Conservation (phyloP, 2,329 filamentous ascomycete genomes). For the Trichophyton benhamiae region DNA sequence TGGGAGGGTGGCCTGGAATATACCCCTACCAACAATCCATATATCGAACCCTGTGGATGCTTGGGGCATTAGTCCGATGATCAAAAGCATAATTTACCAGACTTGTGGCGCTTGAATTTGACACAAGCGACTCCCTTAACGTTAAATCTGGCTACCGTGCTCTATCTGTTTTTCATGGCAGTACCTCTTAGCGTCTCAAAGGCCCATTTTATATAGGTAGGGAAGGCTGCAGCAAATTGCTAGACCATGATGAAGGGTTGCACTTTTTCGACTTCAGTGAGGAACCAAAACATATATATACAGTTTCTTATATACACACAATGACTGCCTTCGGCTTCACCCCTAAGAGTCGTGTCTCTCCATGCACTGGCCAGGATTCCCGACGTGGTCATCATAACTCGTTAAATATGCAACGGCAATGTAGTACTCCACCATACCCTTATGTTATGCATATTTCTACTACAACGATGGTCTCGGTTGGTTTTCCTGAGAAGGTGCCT, state of each 20-base stretch:
- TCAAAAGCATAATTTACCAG: slow-evolving; percentile 2
- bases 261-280: neutral
- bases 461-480: slow-evolving; percentile 8
- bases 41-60: slow-evolving; percentile 1
- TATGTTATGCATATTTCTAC: slow-evolving; percentile 7
- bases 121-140: slow-evolving; percentile 2
- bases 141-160: neutral
- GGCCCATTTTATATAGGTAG: neutral
- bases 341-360: neutral
- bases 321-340: neutral
- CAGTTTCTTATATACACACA: neutral
- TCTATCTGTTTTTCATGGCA: neutral
- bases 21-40: neutral
- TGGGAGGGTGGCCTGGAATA: neutral
- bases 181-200: neutral
- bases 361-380: neutral
- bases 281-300: neutral
- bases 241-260: neutral
- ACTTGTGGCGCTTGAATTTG: slow-evolving; percentile 1
- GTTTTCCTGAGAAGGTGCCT: neutral
- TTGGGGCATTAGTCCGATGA: neutral
- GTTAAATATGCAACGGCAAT: slow-evolving; percentile 10
- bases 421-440: slow-evolving; percentile 6
- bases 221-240: neutral
- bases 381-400: slow-evolving; percentile 5